phyloP scores from a whole-genome alignment of 1,284 basidiomycete species.

The Papiliotrema nemorosa region DNA sequence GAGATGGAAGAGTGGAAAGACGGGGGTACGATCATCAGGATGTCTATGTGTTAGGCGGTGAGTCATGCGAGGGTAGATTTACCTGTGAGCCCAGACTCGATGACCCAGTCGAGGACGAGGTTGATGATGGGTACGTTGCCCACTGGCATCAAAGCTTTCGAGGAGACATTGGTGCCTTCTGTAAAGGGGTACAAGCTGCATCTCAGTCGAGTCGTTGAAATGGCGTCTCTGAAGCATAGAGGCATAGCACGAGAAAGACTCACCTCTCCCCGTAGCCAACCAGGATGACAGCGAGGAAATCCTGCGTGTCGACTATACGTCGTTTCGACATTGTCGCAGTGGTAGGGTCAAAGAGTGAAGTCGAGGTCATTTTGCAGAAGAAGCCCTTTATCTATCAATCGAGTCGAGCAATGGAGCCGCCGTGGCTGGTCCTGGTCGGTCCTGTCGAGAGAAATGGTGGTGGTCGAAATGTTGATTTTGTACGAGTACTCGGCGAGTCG shows the following conservation, averaged over 20 bases:
- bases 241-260: conserved; percentile 43
- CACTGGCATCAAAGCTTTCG: conserved; percentile 78
- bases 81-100: conserved; percentile 81
- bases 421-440: too few relatives aligned
- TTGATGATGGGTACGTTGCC: conserved; percentile 84
- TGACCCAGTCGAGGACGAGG: conserved; percentile 77
- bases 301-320: conserved; percentile 45
- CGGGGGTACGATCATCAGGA: conserved; percentile 77
- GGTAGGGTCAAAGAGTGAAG: not conserved
- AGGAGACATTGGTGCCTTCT: conserved; percentile 40
- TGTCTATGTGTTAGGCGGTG: conserved; percentile 56
- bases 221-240: not conserved
- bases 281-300: conserved; percentile 79
- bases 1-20: conserved; percentile 68
- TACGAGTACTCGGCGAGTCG: too few relatives aligned
- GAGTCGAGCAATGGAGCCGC: too few relatives aligned
- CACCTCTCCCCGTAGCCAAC: conserved; percentile 85
- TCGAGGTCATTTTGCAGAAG: not conserved
- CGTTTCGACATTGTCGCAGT: conserved; percentile 1
- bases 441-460: too few relatives aligned
- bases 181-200: conserved; percentile 47
- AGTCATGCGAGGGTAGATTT: conserved; percentile 17
- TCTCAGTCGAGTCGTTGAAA: too few relatives aligned
- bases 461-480: too few relatives aligned
- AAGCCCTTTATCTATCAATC: too few relatives aligned